These are phyloP conservation scores for Rutstroemia sp. DNA, from an alignment of 2,329 filamentous ascomycete genomes.

Conservation along the genomic window DNA sequence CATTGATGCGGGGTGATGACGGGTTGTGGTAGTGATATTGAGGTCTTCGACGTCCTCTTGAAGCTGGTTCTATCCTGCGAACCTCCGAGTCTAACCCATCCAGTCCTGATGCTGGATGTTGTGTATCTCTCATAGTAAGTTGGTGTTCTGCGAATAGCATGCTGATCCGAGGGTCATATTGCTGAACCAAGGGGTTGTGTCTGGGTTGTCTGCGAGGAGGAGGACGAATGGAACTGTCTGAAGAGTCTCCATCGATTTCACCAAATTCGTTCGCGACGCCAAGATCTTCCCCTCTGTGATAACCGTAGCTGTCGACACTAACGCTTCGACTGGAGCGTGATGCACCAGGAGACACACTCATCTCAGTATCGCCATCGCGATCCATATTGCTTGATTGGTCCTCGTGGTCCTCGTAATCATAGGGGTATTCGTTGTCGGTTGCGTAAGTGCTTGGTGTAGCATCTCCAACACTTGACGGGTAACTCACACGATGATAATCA, in stretches of 20 bases:
- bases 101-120: background rate
- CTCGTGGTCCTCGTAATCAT: conserved; percentile 13
- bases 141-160: conserved; percentile 28
- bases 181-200: conserved; percentile 14
- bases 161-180: conserved; percentile 27
- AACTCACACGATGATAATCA: conserved; percentile 3
- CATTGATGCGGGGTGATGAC: background rate
- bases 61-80: conserved; percentile 9
- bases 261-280: conserved; percentile 22
- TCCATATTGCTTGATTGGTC: conserved; percentile 23
- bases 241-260: conserved; percentile 22
- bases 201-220: conserved; percentile 16
- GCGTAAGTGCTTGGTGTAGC: background rate
- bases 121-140: conserved; percentile 8
- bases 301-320: conserved; percentile 6
- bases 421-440: background rate
- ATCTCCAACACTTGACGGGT: background rate
- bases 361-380: conserved; percentile 30
- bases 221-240: conserved; percentile 23
- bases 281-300: conserved; percentile 14
- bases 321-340: conserved; percentile 11
- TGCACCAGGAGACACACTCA: conserved; percentile 24
- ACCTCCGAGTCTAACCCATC: conserved; percentile 3
- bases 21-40: background rate
- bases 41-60: conserved; percentile 2